Evolutionary conservation across 305 asterid genomes (phyloP).

Genomic region (Solanum aculeatissimum): DNA sequence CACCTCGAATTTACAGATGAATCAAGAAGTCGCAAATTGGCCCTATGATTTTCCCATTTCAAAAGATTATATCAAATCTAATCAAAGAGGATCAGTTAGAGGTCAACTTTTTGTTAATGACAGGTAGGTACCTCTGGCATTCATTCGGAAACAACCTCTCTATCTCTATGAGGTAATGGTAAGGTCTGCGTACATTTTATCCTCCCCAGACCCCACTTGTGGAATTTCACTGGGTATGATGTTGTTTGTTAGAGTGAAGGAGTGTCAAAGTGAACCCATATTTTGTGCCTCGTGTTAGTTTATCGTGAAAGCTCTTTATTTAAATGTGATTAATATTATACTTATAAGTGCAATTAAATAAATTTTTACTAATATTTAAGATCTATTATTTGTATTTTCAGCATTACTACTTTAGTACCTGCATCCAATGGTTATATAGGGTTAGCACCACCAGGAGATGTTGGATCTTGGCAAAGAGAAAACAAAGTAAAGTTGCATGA

Average conservation of each 20-base stretch:
- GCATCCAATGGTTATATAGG: slow-evolving; percentile 45
- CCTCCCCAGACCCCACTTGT: too few relatives aligned
- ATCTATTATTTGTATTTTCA: not conserved
- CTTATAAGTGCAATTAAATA: too few relatives aligned
- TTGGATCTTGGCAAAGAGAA: slow-evolving; percentile 69
- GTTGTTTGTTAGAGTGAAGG: too few relatives aligned
- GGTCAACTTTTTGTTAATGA: slow-evolving; percentile 54
- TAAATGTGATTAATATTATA: not conserved
- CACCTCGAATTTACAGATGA: slow-evolving; percentile 23
- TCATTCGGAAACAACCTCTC: not conserved
- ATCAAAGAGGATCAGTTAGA: slow-evolving; percentile 34
- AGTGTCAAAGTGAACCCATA: too few relatives aligned
- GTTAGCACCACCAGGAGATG: slow-evolving; percentile 43
- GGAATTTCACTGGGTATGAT: too few relatives aligned
- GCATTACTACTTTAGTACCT: not conserved
- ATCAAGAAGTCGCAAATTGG: slow-evolving; percentile 40
- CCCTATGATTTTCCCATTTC: slow-evolving; percentile 54
- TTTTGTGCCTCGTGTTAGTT: too few relatives aligned
- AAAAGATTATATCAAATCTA: slow-evolving; percentile 25
- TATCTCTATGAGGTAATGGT: too few relatives aligned
- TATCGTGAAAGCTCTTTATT: not conserved
- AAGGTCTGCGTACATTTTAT: too few relatives aligned
- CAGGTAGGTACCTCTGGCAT: slow-evolving; percentile 5
- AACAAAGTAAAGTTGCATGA: slow-evolving; percentile 31
- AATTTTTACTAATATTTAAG: not conserved